These are phyloP conservation scores for Daldinia caldariorum DNA, from an alignment of 495 filamentous ascomycete genomes.

Conservation along the genomic window DNA sequence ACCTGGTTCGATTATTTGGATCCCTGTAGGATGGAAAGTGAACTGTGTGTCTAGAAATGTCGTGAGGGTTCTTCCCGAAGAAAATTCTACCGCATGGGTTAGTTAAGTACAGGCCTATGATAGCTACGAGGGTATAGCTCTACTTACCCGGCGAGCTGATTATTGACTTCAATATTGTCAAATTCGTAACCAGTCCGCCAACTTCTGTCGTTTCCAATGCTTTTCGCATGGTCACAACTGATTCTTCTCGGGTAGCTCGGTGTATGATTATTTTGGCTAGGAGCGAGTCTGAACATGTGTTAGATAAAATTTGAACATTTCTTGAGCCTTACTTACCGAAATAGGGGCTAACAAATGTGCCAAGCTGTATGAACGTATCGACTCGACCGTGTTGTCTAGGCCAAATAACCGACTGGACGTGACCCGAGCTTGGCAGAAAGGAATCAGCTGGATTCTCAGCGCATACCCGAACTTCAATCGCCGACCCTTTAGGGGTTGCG, in stretches of 20 bases:
- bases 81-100: slow-evolving; percentile 17
- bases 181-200: slow-evolving; percentile 66
- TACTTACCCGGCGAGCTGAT: slow-evolving; percentile 44
- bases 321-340: slow-evolving; percentile 55
- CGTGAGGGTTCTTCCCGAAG: slow-evolving; percentile 27
- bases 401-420: slow-evolving; percentile 66
- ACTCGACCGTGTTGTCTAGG: slow-evolving; percentile 57
- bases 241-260: slow-evolving; percentile 50
- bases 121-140: neutral
- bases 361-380: slow-evolving; percentile 70
- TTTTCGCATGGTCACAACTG: slow-evolving; percentile 57
- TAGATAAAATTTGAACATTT: neutral
- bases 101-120: neutral
- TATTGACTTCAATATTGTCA: slow-evolving; percentile 63
- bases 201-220: slow-evolving; percentile 56
- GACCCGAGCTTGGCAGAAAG: slow-evolving; percentile 67
- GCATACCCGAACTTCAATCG: slow-evolving; percentile 70
- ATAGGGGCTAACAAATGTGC: slow-evolving; percentile 62
- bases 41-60: slow-evolving; percentile 51
- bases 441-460: slow-evolving; percentile 68
- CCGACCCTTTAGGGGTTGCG: slow-evolving; percentile 20
- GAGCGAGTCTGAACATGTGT: slow-evolving; percentile 59
- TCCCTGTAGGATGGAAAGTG: slow-evolving; percentile 59
- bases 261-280: slow-evolving; percentile 71
- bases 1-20: slow-evolving; percentile 67